Evolutionary conservation across 495 filamentous ascomycete species (phyloP).

Genomic region (Aspergillus affinis): DNA sequence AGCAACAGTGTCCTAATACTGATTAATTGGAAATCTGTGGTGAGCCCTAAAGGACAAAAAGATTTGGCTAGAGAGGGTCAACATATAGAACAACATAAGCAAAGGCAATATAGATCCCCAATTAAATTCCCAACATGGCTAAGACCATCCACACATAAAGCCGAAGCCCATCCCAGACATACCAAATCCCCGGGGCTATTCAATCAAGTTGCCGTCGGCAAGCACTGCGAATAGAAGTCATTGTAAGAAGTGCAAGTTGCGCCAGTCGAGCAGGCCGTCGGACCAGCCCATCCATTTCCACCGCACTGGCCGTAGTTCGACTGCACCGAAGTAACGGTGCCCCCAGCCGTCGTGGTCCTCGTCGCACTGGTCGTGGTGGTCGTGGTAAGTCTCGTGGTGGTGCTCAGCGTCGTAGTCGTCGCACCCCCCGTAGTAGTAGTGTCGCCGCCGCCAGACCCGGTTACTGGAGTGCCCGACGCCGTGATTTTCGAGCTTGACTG

Average conservation of each 20-base stretch:
- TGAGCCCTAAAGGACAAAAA: no score
- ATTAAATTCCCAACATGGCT: neutral
- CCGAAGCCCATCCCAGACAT: no score
- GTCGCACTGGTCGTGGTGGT: slow-evolving; percentile 8
- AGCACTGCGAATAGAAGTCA: slow-evolving; percentile 53
- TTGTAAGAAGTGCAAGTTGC: slow-evolving; percentile 45
- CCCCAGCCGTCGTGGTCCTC: slow-evolving; percentile 12
- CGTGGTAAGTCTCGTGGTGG: slow-evolving; percentile 9
- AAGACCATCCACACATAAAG: no score
- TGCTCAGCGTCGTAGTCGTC: slow-evolving; percentile 5
- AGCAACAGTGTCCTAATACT: no score
- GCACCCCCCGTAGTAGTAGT: slow-evolving; percentile 5
- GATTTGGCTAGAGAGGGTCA: no score
- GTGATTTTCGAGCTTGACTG: slow-evolving; percentile 27
- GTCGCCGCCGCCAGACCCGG: slow-evolving; percentile 10
- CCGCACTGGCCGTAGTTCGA: slow-evolving; percentile 50
- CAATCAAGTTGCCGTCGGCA: slow-evolving; percentile 18
- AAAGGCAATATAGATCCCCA: no score
- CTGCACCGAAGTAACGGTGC: slow-evolving; percentile 19
- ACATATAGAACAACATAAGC: no score
- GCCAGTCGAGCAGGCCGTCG: slow-evolving; percentile 43
- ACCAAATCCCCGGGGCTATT: neutral
- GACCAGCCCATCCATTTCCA: slow-evolving; percentile 45
- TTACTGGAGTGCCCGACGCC: slow-evolving; percentile 24
- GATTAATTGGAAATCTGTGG: no score